Evolutionary conservation across 495 filamentous ascomycete genomes (phyloP).

Genomic region (Astrothelium macrocarpum): DNA sequence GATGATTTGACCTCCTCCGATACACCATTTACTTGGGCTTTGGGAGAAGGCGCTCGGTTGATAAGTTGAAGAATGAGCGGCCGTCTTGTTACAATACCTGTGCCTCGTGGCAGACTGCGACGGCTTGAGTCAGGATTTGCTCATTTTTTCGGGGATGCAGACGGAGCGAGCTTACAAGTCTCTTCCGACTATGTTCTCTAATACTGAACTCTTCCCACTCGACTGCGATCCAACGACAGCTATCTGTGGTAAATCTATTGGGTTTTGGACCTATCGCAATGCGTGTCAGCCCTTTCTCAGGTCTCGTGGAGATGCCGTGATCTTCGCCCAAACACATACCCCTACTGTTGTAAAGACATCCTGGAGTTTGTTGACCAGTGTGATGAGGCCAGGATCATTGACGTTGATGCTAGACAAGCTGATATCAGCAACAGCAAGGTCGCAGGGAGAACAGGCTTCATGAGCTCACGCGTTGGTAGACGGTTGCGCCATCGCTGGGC

Average conservation of each 20-base stretch:
- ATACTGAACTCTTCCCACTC: slow-evolving; percentile 98
- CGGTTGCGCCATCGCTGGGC: slow-evolving; percentile 28
- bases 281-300: slow-evolving; percentile 6
- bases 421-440: slow-evolving; percentile 12
- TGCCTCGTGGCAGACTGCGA: slow-evolving; percentile 84
- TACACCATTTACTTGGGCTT: slow-evolving; percentile 63
- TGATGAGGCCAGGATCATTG: slow-evolving; percentile 72
- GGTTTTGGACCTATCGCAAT: slow-evolving; percentile 70
- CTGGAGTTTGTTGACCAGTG: slow-evolving; percentile 97
- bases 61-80: slow-evolving; percentile 97
- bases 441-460: not conserved
- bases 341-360: slow-evolving; percentile 99
- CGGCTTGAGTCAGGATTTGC: slow-evolving; percentile 18
- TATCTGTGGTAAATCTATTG: slow-evolving; percentile 98
- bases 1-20: slow-evolving; percentile 58
- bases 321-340: slow-evolving; percentile 46
- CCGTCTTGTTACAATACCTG: slow-evolving; percentile 93
- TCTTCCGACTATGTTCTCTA: slow-evolving; percentile 98
- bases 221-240: slow-evolving; percentile 98
- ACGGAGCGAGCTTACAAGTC: slow-evolving; percentile 67
- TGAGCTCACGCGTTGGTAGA: slow-evolving; percentile 31
- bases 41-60: slow-evolving; percentile 57
- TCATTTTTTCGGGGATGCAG: slow-evolving; percentile 6
- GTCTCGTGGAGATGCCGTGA: not conserved
- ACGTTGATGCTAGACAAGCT: slow-evolving; percentile 55